phyloP scores from a whole-genome alignment of 768 basidiomycete species.

The Russula foetens region DNA sequence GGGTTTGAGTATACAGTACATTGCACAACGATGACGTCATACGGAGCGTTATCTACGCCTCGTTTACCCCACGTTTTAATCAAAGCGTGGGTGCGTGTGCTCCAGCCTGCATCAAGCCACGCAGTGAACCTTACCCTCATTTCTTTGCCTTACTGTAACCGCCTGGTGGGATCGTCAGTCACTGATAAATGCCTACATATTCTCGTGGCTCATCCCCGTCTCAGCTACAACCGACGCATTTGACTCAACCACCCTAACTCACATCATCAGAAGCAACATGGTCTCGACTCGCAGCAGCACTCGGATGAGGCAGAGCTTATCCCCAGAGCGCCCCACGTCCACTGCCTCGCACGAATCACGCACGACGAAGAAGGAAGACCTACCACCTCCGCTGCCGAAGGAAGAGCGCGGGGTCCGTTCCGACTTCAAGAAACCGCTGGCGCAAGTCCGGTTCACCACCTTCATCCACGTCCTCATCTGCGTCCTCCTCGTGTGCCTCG shows the following conservation, averaged over 20 bases:
- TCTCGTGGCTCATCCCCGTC: conserved; percentile 3
- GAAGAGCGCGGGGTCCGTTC: conserved; percentile 1
- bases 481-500: background rate
- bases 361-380: conserved; percentile 3
- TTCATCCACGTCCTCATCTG: conserved; percentile 9
- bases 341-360: background rate
- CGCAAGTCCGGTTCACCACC: background rate
- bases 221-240: background rate
- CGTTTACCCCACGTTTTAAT: background rate
- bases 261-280: background rate
- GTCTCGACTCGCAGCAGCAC: conserved; percentile 9
- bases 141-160: conserved; percentile 2
- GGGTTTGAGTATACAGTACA: too few relatives aligned
- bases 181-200: background rate
- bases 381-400: background rate
- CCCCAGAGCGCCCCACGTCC: background rate
- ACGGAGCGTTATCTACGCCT: background rate
- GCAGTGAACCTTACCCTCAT: conserved; percentile 2
- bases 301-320: background rate
- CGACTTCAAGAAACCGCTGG: conserved; percentile 5
- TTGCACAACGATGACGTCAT: conserved; percentile 11
- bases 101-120: background rate
- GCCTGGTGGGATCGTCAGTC: background rate
- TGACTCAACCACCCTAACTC: background rate
- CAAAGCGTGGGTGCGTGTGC: background rate